A percentile compares a stretch with the other conserved stretches of the same genome.
Evolutionary conservation across 2,329 filamentous ascomycete genomes (phyloP).

Genomic region (Neopestalotiopsis sp.): DNA sequence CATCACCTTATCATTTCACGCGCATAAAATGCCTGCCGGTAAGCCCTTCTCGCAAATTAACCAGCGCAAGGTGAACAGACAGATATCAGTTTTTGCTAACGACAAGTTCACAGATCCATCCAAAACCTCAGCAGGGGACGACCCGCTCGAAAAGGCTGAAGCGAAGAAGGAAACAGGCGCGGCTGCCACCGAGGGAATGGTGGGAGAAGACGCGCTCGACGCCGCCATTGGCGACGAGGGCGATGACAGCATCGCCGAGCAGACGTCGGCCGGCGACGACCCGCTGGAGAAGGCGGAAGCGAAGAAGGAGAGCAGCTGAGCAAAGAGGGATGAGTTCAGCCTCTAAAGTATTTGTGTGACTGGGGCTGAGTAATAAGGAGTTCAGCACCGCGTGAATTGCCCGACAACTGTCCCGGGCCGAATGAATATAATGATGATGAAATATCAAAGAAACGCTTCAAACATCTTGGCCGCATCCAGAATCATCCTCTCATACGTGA

Average conservation of each 20-base stretch:
- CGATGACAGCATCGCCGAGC: slow-evolving; percentile 6
- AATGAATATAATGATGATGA: neutral
- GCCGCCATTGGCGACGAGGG: slow-evolving; percentile 15
- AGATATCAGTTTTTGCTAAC: neutral
- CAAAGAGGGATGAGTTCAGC: neutral
- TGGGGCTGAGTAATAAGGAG: no score
- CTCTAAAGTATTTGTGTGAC: neutral
- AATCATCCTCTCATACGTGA: neutral
- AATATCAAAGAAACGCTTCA: neutral
- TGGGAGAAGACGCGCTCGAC: slow-evolving; percentile 15
- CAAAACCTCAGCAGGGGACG: neutral
- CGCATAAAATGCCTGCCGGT: neutral
- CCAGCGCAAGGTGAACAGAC: no score
- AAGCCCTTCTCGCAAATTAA: no score
- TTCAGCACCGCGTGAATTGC: no score
- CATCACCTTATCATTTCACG: neutral
- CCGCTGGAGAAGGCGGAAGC: slow-evolving; percentile 15
- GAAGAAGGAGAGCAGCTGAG: slow-evolving; percentile 9
- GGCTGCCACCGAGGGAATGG: slow-evolving; percentile 5
- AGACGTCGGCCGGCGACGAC: slow-evolving; percentile 11
- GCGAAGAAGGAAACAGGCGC: slow-evolving; percentile 11
- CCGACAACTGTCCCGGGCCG: no score
- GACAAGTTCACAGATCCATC: neutral
- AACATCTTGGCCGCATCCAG: slow-evolving; percentile 12
- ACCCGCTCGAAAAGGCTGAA: slow-evolving; percentile 14